phyloP scores from a whole-genome alignment of 2,329 filamentous ascomycete species.

The Stemphylium lycopersici region DNA sequence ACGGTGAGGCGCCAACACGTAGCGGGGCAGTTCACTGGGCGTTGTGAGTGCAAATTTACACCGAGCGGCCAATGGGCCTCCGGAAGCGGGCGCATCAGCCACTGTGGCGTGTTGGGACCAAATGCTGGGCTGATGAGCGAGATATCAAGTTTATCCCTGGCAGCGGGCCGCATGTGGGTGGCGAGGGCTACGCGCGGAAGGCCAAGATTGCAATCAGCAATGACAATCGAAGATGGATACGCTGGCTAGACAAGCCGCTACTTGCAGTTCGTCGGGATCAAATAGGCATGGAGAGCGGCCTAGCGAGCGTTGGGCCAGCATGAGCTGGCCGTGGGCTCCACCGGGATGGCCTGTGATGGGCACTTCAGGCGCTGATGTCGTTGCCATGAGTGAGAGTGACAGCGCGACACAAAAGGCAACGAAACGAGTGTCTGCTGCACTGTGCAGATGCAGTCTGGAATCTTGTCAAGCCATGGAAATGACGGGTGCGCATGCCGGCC shows the following conservation, averaged over 20 bases:
- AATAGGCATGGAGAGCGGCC: constrained; percentile 2
- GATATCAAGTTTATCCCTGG: constrained; percentile 1
- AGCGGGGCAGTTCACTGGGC: too few relatives aligned
- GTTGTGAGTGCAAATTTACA: too few relatives aligned
- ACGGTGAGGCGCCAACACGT: too few relatives aligned
- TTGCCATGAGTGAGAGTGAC: constrained; percentile 5
- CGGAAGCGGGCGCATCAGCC: background rate
- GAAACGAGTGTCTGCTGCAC: constrained; percentile 2
- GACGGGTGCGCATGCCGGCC: constrained; percentile 2
- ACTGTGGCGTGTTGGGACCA: background rate
- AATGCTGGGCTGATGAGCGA: background rate
- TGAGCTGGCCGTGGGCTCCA: constrained; percentile 11
- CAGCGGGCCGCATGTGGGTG: constrained; percentile 3
- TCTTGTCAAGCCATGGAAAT: background rate
- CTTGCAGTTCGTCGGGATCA: background rate
- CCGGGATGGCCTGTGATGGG: constrained; percentile 11
- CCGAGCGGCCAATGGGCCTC: background rate
- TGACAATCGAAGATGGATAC: constrained; percentile 9
- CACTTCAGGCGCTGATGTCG: background rate
- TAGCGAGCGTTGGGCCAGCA: background rate
- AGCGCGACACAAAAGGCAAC: background rate
- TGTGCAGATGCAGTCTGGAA: background rate
- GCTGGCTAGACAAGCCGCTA: background rate
- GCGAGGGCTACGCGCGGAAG: constrained; percentile 1
- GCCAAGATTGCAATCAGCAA: background rate